phyloP scores from a whole-genome alignment of 2,329 filamentous ascomycete species.

The Aspergillus phoenicis region DNA sequence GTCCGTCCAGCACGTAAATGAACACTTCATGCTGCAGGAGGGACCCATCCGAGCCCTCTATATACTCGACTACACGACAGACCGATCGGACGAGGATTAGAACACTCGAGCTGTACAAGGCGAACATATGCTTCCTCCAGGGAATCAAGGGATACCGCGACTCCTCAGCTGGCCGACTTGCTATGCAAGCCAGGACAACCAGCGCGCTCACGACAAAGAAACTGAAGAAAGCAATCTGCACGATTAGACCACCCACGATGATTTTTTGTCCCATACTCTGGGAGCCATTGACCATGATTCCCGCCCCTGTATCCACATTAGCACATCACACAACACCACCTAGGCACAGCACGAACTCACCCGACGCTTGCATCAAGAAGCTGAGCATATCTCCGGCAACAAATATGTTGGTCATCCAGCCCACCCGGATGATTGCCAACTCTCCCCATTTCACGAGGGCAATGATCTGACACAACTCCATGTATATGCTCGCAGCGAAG shows the following conservation, averaged over 20 bases:
- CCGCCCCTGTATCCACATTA: slow-evolving; percentile 20
- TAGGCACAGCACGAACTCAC: slow-evolving; percentile 11
- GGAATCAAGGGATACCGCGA: too few relatives aligned
- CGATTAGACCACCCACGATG: slow-evolving; percentile 32
- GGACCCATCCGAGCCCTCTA: too few relatives aligned
- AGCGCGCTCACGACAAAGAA: slow-evolving; percentile 30
- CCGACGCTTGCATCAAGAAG: slow-evolving; percentile 35
- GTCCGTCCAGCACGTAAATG: slow-evolving; percentile 19
- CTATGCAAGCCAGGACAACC: too few relatives aligned
- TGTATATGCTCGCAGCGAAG: slow-evolving; percentile 34
- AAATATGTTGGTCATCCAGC: slow-evolving; percentile 33
- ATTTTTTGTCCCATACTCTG: slow-evolving; percentile 27
- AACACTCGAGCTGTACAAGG: too few relatives aligned
- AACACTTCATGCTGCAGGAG: too few relatives aligned
- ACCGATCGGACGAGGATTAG: too few relatives aligned
- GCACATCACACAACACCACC: neutral
- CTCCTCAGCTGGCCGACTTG: too few relatives aligned
- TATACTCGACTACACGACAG: too few relatives aligned
- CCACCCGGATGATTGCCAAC: slow-evolving; percentile 25
- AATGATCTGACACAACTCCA: slow-evolving; percentile 29
- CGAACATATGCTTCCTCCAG: too few relatives aligned
- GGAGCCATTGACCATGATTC: slow-evolving; percentile 25
- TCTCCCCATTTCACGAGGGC: slow-evolving; percentile 24
- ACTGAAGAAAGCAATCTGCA: slow-evolving; percentile 36
- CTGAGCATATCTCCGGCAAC: slow-evolving; percentile 33